These are phyloP conservation scores for Metschnikowia santaceciliae DNA, from an alignment of 805 yeast genomes.

Conservation along the genomic window DNA sequence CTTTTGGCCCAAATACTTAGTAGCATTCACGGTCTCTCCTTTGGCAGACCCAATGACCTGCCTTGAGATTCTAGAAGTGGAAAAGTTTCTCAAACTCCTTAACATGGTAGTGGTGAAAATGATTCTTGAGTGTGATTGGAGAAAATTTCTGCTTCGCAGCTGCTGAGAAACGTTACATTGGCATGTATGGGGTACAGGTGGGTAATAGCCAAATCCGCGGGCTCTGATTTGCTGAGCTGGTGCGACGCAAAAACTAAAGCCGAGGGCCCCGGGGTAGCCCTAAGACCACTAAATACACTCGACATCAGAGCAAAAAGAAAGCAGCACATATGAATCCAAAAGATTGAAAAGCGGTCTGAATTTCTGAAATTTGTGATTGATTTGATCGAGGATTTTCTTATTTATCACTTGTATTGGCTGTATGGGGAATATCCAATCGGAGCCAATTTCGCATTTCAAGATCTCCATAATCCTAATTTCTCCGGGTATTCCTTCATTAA, in stretches of 20 bases:
- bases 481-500: neutral
- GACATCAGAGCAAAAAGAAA: neutral
- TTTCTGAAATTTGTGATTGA: neutral
- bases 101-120: conserved; percentile 12
- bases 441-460: neutral
- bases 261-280: conserved; percentile 10
- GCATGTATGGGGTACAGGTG: conserved; percentile 17
- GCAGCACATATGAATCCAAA: neutral
- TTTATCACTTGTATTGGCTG: neutral
- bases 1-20: conserved; percentile 51
- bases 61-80: conserved; percentile 24
- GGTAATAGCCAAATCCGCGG: conserved; percentile 17
- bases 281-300: neutral
- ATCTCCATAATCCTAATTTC: neutral
- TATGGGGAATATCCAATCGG: neutral
- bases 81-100: conserved; percentile 25
- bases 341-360: no score
- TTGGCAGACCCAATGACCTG: conserved; percentile 38
- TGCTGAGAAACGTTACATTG: neutral
- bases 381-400: neutral
- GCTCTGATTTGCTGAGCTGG: conserved; percentile 17
- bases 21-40: conserved; percentile 38
- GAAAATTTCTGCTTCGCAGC: conserved; percentile 6
- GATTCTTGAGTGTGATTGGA: conserved; percentile 3
- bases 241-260: conserved; percentile 1